Evolutionary conservation across 768 basidiomycete species (phyloP).

Genomic region (Suillus americanus): DNA sequence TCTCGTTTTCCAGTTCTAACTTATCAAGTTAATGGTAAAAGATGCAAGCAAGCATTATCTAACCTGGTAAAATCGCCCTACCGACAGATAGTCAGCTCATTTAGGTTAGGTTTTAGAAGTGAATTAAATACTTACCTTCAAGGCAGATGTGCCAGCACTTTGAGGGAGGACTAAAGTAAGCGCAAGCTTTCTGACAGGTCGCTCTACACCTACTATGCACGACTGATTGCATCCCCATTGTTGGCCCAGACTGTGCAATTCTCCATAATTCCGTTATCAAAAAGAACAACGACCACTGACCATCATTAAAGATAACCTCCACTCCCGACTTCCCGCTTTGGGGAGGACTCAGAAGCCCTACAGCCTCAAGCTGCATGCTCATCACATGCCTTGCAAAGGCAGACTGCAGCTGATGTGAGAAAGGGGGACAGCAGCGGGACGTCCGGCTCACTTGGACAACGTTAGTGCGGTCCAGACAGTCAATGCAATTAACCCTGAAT

Average conservation of each 20-base stretch:
- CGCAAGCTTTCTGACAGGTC: neutral
- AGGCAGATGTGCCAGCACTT: constrained; percentile 92
- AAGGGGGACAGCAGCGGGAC: neutral
- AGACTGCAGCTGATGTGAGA: constrained; percentile 49
- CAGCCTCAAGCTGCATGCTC: constrained; percentile 68
- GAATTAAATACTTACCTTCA: constrained; percentile 58
- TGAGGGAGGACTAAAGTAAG: constrained; percentile 2
- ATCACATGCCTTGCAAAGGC: constrained; percentile 88
- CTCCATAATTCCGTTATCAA: neutral
- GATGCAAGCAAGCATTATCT: neutral
- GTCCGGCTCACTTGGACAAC: constrained; percentile 71
- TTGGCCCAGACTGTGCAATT: constrained; percentile 84
- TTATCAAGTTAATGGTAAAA: constrained; percentile 10
- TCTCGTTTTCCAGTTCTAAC: constrained; percentile 93
- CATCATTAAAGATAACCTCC: constrained; percentile 79
- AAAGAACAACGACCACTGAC: constrained; percentile 34
- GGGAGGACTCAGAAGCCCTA: constrained; percentile 61
- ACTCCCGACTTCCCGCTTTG: constrained; percentile 56
- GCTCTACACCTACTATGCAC: constrained; percentile 65
- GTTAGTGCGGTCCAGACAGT: constrained; percentile 93
- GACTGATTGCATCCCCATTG: constrained; percentile 93
- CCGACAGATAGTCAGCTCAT: neutral
- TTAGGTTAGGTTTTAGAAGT: neutral
- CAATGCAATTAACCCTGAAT: constrained; percentile 93
- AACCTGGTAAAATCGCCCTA: constrained; percentile 90